These are phyloP conservation scores for Craspedostauros australis DNA, from an alignment of 108 stramenopile genomes.

Conservation along the genomic window DNA sequence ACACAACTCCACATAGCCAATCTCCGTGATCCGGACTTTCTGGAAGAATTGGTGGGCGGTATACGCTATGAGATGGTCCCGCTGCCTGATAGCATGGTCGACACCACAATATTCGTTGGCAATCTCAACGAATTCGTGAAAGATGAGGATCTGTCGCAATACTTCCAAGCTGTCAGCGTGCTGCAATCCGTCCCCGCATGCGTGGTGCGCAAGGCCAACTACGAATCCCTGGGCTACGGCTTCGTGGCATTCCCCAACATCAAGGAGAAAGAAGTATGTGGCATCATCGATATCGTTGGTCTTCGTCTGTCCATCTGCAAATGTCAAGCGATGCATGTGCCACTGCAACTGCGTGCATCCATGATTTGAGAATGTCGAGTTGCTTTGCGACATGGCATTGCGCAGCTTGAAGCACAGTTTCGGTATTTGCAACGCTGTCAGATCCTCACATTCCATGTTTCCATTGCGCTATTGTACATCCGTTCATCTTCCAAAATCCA, in stretches of 20 bases:
- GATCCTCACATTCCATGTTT: too few relatives aligned
- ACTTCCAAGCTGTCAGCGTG: slow-evolving; percentile 53
- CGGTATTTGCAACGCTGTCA: too few relatives aligned
- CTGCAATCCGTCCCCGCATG: slow-evolving; percentile 65
- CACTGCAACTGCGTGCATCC: background rate
- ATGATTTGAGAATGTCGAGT: too few relatives aligned
- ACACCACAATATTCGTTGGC: slow-evolving; percentile 75
- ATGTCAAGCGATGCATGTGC: too few relatives aligned
- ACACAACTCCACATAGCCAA: too few relatives aligned
- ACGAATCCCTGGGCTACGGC: slow-evolving; percentile 55
- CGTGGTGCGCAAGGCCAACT: slow-evolving; percentile 68
- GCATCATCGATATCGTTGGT: background rate
- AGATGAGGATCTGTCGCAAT: slow-evolving; percentile 60
- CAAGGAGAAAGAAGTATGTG: slow-evolving; percentile 67
- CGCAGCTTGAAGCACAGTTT: too few relatives aligned
- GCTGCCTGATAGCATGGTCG: slow-evolving; percentile 71
- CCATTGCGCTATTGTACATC: too few relatives aligned
- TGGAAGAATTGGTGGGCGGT: slow-evolving; percentile 67
- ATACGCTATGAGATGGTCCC: slow-evolving; percentile 70
- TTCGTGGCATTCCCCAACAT: slow-evolving; percentile 49
- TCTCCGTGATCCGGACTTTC: slow-evolving; percentile 36
- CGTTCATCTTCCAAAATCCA: too few relatives aligned
- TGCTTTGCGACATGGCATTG: too few relatives aligned
- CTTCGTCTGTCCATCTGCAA: too few relatives aligned
- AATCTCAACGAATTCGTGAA: slow-evolving; percentile 74